Conservation (phyloP, 2,329 filamentous ascomycete genomes). For the Apiospora sp. region DNA sequence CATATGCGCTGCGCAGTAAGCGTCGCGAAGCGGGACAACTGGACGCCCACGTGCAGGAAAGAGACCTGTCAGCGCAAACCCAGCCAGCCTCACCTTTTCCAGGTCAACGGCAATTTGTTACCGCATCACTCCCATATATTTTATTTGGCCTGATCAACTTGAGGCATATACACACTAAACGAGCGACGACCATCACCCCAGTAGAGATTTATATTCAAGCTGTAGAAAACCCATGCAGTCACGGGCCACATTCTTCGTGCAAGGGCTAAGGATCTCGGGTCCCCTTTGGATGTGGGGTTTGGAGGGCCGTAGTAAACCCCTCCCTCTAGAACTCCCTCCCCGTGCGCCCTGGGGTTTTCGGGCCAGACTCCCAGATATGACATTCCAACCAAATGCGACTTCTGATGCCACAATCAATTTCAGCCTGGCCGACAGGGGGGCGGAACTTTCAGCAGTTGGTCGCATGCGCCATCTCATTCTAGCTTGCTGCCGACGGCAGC, state of each 20-base stretch:
- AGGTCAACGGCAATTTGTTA: neutral
- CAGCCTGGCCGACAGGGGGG: neutral
- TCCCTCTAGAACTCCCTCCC: constrained; percentile 14
- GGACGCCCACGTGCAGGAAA: constrained; percentile 7
- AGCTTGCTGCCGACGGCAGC: neutral
- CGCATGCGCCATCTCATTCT: neutral
- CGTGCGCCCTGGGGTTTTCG: constrained; percentile 15
- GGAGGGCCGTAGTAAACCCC: neutral
- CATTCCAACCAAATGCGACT: constrained; percentile 3
- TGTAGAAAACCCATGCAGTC: neutral
- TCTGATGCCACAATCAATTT: neutral
- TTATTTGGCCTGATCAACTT: neutral
- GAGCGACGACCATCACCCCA: neutral
- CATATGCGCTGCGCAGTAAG: constrained; percentile 13
- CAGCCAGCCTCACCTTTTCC: neutral
- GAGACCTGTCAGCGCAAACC: constrained; percentile 15
- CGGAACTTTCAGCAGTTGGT: neutral
- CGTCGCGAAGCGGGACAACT: constrained; percentile 18
- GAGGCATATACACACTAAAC: neutral
- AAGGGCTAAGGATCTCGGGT: constrained; percentile 17
- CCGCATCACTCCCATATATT: neutral
- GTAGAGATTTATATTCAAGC: neutral
- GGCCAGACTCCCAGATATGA: neutral
- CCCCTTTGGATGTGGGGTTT: constrained; percentile 6
- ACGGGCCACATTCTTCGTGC: constrained; percentile 12